Conservation (phyloP, 2,329 filamentous ascomycete species). For the Lasiodiplodia theobromae region DNA sequence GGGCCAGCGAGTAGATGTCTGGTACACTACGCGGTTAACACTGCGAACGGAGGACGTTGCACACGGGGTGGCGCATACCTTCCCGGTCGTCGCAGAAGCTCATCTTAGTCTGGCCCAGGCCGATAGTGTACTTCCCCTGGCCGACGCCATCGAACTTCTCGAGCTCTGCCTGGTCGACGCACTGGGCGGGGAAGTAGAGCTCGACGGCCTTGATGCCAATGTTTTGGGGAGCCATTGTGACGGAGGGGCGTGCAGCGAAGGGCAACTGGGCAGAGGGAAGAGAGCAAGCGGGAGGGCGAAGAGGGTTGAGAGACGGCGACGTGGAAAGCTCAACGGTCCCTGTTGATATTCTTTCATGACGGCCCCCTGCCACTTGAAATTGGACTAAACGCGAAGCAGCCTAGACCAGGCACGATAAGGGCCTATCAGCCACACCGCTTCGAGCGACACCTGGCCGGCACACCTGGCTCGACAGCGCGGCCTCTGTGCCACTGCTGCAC, state of each 20-base stretch:
- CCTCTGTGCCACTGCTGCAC: constrained; percentile 15
- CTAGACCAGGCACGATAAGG: constrained; percentile 21
- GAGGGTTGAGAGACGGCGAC: constrained; percentile 16
- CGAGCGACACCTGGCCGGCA: background rate
- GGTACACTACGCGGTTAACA: constrained; percentile 28
- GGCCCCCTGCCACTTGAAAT: background rate
- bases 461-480: background rate
- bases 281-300: constrained; percentile 30
- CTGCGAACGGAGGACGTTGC: constrained; percentile 1
- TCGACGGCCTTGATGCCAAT: constrained; percentile 63
- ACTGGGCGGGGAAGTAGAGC: constrained; percentile 63
- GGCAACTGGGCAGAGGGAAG: constrained; percentile 35
- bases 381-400: constrained; percentile 1
- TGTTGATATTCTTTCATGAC: constrained; percentile 2
- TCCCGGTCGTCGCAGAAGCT: constrained; percentile 63
- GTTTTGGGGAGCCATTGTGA: constrained; percentile 55
- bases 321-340: constrained; percentile 18
- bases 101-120: constrained; percentile 63
- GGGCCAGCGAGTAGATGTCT: constrained; percentile 63
- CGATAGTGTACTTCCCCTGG: constrained; percentile 61
- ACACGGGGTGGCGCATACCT: constrained; percentile 44
- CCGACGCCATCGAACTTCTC: constrained; percentile 63
- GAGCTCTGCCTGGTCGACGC: constrained; percentile 61
- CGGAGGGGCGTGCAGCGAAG: constrained; percentile 3
- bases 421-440: constrained; percentile 16